Evolutionary conservation across 441 rosid genomes (phyloP).

Genomic region (Pelargonium citronellum): DNA sequence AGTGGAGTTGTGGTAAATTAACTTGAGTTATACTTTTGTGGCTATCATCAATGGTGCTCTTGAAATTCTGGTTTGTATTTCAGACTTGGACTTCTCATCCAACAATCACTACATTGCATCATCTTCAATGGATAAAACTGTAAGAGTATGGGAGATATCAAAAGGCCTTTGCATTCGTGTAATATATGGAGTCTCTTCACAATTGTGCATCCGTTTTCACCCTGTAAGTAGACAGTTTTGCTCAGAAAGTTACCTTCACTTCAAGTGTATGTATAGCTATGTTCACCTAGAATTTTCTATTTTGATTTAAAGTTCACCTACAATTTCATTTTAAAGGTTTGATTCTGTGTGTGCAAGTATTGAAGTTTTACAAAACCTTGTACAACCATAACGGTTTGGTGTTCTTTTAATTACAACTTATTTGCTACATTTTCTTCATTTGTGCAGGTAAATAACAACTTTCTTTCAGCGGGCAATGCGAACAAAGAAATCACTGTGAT

Average conservation of each 20-base stretch:
- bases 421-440: slow-evolving; percentile 1
- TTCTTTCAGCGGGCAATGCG: slow-evolving; percentile 6
- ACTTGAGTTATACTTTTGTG: not conserved
- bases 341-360: not conserved
- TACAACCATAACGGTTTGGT: not conserved
- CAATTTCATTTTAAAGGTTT: not conserved
- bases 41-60: slow-evolving; percentile 20
- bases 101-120: slow-evolving; percentile 95
- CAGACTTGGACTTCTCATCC: slow-evolving; percentile 96
- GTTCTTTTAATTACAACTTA: not conserved
- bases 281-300: not conserved
- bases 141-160: slow-evolving; percentile 90
- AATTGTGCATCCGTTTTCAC: slow-evolving; percentile 84
- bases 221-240: slow-evolving; percentile 51
- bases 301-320: not conserved
- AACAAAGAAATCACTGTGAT: slow-evolving; percentile 5
- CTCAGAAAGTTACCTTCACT: not conserved
- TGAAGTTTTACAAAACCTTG: too few species aligned
- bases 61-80: slow-evolving; percentile 20
- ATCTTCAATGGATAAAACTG: slow-evolving; percentile 86
- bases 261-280: not conserved
- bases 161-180: slow-evolving; percentile 91
- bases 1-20: slow-evolving; percentile 8
- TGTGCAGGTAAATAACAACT: slow-evolving; percentile 9
- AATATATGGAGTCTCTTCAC: slow-evolving; percentile 77